Conservation (phyloP, 2,329 filamentous ascomycete genomes). For the Fusarium succisae region DNA sequence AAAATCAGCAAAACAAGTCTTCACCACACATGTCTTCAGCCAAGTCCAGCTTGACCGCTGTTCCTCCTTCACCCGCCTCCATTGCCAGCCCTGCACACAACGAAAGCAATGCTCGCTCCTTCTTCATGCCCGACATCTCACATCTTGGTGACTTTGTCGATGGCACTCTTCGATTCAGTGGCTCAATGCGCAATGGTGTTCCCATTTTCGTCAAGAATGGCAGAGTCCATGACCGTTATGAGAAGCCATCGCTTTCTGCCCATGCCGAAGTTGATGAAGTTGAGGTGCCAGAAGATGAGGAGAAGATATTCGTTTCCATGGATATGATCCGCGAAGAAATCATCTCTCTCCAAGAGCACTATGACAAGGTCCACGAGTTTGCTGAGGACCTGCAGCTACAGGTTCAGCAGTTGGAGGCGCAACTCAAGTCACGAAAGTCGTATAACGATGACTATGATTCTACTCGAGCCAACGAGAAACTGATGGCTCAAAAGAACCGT, state of each 20-base stretch:
- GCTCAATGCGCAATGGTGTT: slow-evolving; percentile 61
- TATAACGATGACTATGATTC: slow-evolving; percentile 54
- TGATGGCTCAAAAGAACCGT: slow-evolving; percentile 65
- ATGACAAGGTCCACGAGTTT: slow-evolving; percentile 64
- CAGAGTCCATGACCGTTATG: slow-evolving; percentile 56
- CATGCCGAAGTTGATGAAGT: slow-evolving; percentile 63
- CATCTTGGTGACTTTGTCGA: slow-evolving; percentile 67
- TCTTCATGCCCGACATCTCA: slow-evolving; percentile 63
- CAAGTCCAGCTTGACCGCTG: slow-evolving; percentile 54
- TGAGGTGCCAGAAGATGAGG: slow-evolving; percentile 62
- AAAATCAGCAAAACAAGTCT: slow-evolving; percentile 39
- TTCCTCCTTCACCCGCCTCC: slow-evolving; percentile 50
- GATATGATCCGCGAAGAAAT: slow-evolving; percentile 70
- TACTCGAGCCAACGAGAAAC: slow-evolving; percentile 55
- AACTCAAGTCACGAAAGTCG: slow-evolving; percentile 57
- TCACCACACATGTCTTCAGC: slow-evolving; percentile 52
- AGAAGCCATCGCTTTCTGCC: slow-evolving; percentile 46
- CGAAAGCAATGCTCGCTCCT: slow-evolving; percentile 59
- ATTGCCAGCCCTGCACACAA: slow-evolving; percentile 48
- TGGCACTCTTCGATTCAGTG: slow-evolving; percentile 61
- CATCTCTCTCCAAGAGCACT: slow-evolving; percentile 63
- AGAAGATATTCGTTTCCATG: slow-evolving; percentile 68
- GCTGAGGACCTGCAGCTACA: slow-evolving; percentile 63
- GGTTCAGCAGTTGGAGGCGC: slow-evolving; percentile 59
- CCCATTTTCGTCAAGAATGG: slow-evolving; percentile 66